These are phyloP conservation scores for Tuber indicum DNA, from an alignment of 495 filamentous ascomycete genomes.

Conservation along the genomic window DNA sequence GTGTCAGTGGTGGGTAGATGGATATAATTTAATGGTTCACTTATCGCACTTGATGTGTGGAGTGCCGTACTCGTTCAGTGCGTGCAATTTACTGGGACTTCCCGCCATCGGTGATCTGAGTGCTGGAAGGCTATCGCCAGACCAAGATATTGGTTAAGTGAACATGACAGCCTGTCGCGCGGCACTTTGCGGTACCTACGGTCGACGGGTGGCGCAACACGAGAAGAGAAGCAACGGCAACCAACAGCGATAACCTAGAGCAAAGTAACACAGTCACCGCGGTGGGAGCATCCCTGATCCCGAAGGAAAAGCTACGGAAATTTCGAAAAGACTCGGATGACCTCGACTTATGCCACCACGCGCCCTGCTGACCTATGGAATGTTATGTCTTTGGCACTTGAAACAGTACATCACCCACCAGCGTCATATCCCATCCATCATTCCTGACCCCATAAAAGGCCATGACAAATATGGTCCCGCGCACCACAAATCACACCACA, in stretches of 20 bases:
- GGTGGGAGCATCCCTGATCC: neutral
- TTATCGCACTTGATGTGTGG: neutral
- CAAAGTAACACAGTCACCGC: neutral
- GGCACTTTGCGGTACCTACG: neutral
- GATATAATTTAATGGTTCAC: neutral
- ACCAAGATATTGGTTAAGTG: neutral
- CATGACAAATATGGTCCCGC: neutral
- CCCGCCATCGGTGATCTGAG: neutral
- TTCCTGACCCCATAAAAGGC: neutral
- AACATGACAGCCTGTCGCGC: neutral
- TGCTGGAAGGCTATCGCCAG: neutral
- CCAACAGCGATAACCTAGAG: neutral
- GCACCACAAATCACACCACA: no score
- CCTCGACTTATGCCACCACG: neutral
- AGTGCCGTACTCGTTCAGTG: no score
- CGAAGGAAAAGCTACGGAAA: neutral
- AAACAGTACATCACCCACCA: neutral
- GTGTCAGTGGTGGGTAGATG: neutral
- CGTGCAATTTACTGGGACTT: neutral
- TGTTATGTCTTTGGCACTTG: neutral
- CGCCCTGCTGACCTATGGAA: neutral
- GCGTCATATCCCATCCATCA: neutral
- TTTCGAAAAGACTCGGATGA: neutral
- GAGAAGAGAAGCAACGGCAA: neutral
- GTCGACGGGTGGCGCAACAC: neutral